phyloP scores from a whole-genome alignment of 2,329 filamentous ascomycete species.

The Trichoderma pleuroti region DNA sequence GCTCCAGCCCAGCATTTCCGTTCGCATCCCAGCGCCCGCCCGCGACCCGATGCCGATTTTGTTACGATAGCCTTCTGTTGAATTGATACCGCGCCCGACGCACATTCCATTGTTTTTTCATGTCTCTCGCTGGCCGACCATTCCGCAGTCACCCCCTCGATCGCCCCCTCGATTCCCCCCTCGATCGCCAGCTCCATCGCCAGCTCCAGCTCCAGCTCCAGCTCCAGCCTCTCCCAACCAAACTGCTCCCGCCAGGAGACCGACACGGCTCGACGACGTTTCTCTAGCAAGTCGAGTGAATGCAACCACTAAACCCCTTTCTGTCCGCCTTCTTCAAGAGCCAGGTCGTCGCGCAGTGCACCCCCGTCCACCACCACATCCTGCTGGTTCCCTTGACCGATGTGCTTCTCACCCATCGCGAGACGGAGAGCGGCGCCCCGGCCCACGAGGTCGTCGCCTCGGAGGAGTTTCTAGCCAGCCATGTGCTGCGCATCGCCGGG shows the following conservation, averaged over 20 bases:
- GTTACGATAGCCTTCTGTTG: not conserved
- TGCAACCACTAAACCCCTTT: constrained; percentile 99
- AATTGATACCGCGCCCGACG: not conserved
- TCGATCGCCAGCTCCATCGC: not conserved
- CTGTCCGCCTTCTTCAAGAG: constrained; percentile 98
- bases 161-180: constrained; percentile 1
- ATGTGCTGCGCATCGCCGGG: constrained; percentile 82
- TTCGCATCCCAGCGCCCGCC: not conserved
- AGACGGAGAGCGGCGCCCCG: constrained; percentile 74
- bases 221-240: not conserved
- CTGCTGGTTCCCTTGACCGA: constrained; percentile 92
- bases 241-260: constrained; percentile 22
- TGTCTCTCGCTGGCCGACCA: constrained; percentile 20
- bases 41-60: not conserved
- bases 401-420: constrained; percentile 80
- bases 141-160: constrained; percentile 12
- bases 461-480: constrained; percentile 94
- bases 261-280: constrained; percentile 26
- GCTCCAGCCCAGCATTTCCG: not conserved
- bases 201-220: not conserved
- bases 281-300: constrained; percentile 45
- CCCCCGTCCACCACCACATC: constrained; percentile 85
- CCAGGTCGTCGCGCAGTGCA: constrained; percentile 85
- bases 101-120: constrained; percentile 6
- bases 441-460: constrained; percentile 79